These are phyloP conservation scores for Raphanus sativus DNA, from an alignment of 345 rosid species.

Conservation along the genomic window DNA sequence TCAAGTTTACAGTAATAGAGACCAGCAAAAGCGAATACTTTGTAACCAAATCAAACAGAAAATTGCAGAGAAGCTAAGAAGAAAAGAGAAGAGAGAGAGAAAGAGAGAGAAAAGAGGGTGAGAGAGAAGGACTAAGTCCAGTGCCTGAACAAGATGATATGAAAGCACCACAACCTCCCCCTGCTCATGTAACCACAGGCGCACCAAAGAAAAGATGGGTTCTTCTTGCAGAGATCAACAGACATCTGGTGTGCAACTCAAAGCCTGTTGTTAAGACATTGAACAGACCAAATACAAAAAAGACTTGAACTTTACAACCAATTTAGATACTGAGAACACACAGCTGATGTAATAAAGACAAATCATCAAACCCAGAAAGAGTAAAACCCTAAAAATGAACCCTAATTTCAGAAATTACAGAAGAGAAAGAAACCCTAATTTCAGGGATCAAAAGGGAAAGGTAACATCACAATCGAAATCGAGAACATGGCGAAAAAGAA, in stretches of 20 bases:
- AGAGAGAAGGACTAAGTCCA: constrained; percentile 57
- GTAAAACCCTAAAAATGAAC: constrained; percentile 13
- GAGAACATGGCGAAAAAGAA: not conserved
- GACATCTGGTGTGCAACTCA: constrained; percentile 41
- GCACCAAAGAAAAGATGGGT: constrained; percentile 48
- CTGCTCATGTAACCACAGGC: constrained; percentile 68
- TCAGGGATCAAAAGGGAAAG: not conserved
- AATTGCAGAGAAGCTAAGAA: constrained; percentile 2
- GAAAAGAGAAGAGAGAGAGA: constrained; percentile 6
- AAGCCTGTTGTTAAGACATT: constrained; percentile 32
- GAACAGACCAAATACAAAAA: not conserved
- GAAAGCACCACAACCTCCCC: constrained; percentile 67
- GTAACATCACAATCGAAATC: not conserved
- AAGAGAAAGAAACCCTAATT: not conserved
- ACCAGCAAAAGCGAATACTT: constrained; percentile 15
- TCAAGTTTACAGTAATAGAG: constrained; percentile 3
- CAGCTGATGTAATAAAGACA: not conserved
- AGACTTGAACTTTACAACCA: constrained; percentile 23
- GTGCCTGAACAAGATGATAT: constrained; percentile 49
- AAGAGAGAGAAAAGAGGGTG: not conserved
- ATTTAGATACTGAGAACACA: not conserved
- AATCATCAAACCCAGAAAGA: constrained; percentile 2
- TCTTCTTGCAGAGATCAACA: constrained; percentile 42
- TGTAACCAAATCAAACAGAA: not conserved
- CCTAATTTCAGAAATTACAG: not conserved